Evolutionary conservation across 2,329 filamentous ascomycete genomes (phyloP), one percentile per base, ranked within the genome.

Genomic region (Alternaria triticina): DNA sequence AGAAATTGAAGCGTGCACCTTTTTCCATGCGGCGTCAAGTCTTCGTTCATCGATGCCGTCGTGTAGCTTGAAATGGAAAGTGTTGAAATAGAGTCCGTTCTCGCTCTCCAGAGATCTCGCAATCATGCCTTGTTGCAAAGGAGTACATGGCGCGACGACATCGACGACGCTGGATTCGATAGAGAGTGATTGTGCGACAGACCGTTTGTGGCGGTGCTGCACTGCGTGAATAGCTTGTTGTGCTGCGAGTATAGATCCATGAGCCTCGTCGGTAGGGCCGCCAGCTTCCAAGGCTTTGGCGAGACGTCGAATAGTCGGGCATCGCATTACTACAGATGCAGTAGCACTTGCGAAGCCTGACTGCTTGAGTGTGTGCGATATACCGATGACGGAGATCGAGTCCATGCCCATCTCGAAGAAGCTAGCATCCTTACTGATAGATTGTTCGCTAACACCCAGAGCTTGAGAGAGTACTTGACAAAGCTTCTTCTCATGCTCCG

Each of bases 381-480:
- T 85, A 8, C 88, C 86, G 49, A 96, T 89, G 0, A 90, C 91
- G 0, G 92, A 93, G 15, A 97, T 93, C 0, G 94, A 97, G 72
- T 97, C 95, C 23, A 97, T 84, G 0, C 94, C 95, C 1, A 97
- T 83, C 67, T 97, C 93, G 70, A 96, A 97, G 17, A 97, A 87
- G 63, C 89, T 97, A 0, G 89, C 88, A 0, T 81, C 82, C 3
- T 85, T 81, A 1, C 78, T 81, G 3, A 92, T 81, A 0, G 82
- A 79, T 0, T 79, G 72, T 3, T 74, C 57, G 1, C 83, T 74
- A 2, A 87, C 65, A 0, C 82, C 80, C 3, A 87, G 80, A 56
- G 91, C 85, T 3, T 84, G 78, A 0, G 83, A 81, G 3, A 96
- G 77, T 2, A 86, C 81, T 2, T 81, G 71, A 0, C 87, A 79